These are phyloP conservation scores for Excoecaria cochinchinensis DNA, from an alignment of 345 rosid species.

Conservation along the genomic window DNA sequence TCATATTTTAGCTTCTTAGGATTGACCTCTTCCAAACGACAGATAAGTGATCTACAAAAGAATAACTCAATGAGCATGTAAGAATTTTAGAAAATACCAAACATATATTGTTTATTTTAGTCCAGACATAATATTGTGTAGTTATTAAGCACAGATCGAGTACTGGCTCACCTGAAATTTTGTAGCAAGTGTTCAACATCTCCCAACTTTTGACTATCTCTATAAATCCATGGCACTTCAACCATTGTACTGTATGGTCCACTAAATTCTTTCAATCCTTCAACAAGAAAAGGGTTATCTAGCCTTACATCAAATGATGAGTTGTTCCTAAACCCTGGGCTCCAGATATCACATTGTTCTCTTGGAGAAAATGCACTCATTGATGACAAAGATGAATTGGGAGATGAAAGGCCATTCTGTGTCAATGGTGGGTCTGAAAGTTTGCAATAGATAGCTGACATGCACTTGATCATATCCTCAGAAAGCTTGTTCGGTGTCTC, in stretches of 20 bases:
- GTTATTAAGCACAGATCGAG: not conserved
- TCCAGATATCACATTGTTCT: conserved; percentile 72
- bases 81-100: conserved; percentile 7
- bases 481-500: conserved; percentile 88
- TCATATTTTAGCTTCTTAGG: conserved; percentile 76
- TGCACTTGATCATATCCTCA: conserved; percentile 95
- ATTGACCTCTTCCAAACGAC: conserved; percentile 70
- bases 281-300: conserved; percentile 84
- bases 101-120: not conserved
- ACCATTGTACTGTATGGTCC: conserved; percentile 87
- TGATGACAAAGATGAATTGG: conserved; percentile 75
- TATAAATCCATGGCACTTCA: conserved; percentile 80
- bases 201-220: conserved; percentile 70
- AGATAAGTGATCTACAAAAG: conserved; percentile 63
- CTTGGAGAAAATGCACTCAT: conserved; percentile 67
- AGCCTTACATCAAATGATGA: conserved; percentile 70
- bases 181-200: conserved; percentile 79
- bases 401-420: conserved; percentile 68
- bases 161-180: conserved; percentile 68
- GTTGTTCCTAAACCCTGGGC: conserved; percentile 73
- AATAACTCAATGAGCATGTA: conserved; percentile 10
- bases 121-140: not conserved
- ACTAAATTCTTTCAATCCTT: conserved; percentile 87
- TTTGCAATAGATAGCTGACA: conserved; percentile 86
- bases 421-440: conserved; percentile 79